These are phyloP conservation scores for Taxawa tesnikishii DNA, from an alignment of 2,329 filamentous ascomycete species.

Conservation along the genomic window DNA sequence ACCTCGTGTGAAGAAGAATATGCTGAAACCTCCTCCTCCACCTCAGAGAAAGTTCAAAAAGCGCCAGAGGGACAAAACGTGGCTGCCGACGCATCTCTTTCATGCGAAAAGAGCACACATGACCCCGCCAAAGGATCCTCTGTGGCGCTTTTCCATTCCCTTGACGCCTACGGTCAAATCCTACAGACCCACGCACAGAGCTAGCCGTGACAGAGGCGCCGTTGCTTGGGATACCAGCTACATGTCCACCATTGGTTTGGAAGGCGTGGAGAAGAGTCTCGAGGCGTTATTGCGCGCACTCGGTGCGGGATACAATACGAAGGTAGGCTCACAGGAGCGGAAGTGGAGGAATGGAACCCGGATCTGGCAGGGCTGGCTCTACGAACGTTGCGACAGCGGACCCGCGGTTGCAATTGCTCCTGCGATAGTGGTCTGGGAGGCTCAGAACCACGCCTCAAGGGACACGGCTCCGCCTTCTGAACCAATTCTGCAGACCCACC, in stretches of 20 bases:
- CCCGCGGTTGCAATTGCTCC: conserved; percentile 52
- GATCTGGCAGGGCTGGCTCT: conserved; percentile 44
- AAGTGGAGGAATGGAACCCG: conserved; percentile 60
- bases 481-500: not conserved
- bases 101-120: conserved; percentile 87
- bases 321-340: conserved; percentile 49
- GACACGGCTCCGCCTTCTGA: conserved; percentile 4
- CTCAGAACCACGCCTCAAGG: conserved; percentile 18
- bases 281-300: conserved; percentile 54
- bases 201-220: conserved; percentile 60
- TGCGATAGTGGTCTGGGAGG: conserved; percentile 65
- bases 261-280: conserved; percentile 53
- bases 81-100: conserved; percentile 90
- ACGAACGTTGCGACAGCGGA: conserved; percentile 41
- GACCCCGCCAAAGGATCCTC: conserved; percentile 61
- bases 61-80: conserved; percentile 78
- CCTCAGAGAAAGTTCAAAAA: conserved; percentile 65
- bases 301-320: conserved; percentile 36
- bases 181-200: conserved; percentile 77
- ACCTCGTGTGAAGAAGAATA: conserved; percentile 59
- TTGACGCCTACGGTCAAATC: conserved; percentile 80
- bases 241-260: conserved; percentile 71
- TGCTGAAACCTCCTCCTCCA: conserved; percentile 50
- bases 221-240: conserved; percentile 93
- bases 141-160: conserved; percentile 87